These are phyloP conservation scores for Bonnemaisonia californica DNA, from an alignment of 31 red algal genomes.

Conservation along the genomic window DNA sequence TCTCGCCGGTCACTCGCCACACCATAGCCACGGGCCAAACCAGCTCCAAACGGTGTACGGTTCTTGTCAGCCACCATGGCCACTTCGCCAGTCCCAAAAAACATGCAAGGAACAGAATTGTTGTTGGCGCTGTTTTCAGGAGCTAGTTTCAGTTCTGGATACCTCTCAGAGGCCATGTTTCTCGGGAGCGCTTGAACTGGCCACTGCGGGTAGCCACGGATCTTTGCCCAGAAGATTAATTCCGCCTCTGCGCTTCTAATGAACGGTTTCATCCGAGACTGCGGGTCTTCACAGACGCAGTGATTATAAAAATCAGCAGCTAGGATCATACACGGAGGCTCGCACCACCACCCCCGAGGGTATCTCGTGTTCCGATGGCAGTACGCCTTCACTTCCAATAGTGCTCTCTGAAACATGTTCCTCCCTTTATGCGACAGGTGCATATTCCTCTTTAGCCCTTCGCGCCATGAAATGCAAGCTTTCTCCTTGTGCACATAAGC, in stretches of 20 bases:
- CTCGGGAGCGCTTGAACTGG: conserved; percentile 69
- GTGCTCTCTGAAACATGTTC: conserved; percentile 45
- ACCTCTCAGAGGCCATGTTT: conserved; percentile 48
- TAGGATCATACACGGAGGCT: conserved; percentile 51
- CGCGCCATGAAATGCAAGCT: conserved; percentile 55
- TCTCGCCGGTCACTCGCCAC: conserved; percentile 21
- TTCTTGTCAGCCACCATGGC: conserved; percentile 50
- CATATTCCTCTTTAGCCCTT: conserved; percentile 43
- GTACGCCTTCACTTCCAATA: conserved; percentile 59
- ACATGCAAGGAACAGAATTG: conserved; percentile 60
- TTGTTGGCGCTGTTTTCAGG: conserved; percentile 30
- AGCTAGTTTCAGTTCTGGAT: conserved; percentile 54
- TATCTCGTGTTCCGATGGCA: conserved; percentile 53
- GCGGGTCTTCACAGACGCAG: conserved; percentile 9
- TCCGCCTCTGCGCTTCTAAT: conserved; percentile 38
- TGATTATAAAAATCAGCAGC: conserved; percentile 30
- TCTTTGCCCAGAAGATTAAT: conserved; percentile 72
- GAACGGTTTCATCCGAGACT: conserved; percentile 27
- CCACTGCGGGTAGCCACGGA: conserved; percentile 71
- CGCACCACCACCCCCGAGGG: conserved; percentile 75
- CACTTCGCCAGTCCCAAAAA: conserved; percentile 79
- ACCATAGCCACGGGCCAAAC: conserved; percentile 42
- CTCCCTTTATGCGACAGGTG: conserved; percentile 30
- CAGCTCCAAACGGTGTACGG: conserved; percentile 48
- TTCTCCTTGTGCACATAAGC: conserved; percentile 51